Evolutionary conservation across 495 filamentous ascomycete genomes (phyloP).

Genomic region (Penicilliopsis zonata): DNA sequence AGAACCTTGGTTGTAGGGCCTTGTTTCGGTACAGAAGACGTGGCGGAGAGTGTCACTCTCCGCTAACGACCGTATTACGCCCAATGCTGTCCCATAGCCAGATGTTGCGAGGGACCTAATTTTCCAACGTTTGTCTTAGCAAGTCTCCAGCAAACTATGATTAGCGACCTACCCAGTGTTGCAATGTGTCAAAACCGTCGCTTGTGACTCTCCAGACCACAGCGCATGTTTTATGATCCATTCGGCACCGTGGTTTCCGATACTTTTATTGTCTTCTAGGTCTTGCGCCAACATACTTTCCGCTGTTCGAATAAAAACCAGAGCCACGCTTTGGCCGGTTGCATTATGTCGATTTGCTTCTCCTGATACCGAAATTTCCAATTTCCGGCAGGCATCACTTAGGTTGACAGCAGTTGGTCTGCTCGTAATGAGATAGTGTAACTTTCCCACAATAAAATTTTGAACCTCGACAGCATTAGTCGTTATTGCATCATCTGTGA

Average conservation of each 20-base stretch:
- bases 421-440: constrained; percentile 75
- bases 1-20: constrained; percentile 96
- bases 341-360: constrained; percentile 18
- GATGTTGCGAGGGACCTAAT: constrained; percentile 81
- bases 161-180: constrained; percentile 66
- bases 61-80: constrained; percentile 81
- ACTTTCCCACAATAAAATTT: constrained; percentile 54
- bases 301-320: constrained; percentile 62
- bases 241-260: constrained; percentile 70
- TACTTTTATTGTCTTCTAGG: constrained; percentile 69
- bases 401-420: constrained; percentile 93
- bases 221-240: constrained; percentile 55
- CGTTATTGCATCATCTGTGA: constrained; percentile 12
- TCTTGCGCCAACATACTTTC: constrained; percentile 85
- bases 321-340: constrained; percentile 36
- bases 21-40: constrained; percentile 92
- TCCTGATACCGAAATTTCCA: constrained; percentile 44
- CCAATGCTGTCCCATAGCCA: constrained; percentile 89
- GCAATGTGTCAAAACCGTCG: constrained; percentile 86
- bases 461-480: constrained; percentile 44
- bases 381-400: constrained; percentile 71
- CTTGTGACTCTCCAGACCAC: constrained; percentile 20
- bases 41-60: constrained; percentile 50
- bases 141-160: constrained; percentile 2
- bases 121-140: constrained; percentile 5